Percentiles rank a stretch among this genome's conserved stretches.
These are phyloP conservation scores for Juncus effusus DNA, from an alignment of 176 grass and related monocot species.

Conservation along the genomic window DNA sequence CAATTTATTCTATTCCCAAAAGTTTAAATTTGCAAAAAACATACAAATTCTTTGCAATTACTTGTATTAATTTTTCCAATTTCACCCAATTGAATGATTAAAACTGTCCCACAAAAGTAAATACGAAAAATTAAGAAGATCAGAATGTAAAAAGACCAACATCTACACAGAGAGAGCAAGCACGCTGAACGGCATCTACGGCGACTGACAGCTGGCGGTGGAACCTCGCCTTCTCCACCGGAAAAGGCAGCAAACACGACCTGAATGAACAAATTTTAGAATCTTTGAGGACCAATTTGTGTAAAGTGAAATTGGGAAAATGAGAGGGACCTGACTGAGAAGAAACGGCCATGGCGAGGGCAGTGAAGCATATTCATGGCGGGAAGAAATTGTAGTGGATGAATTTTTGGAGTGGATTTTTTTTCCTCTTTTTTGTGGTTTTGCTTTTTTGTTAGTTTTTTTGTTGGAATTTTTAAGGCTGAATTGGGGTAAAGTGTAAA, in stretches of 20 bases:
- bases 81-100: neutral
- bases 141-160: constrained; percentile 35
- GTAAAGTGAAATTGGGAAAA: neutral
- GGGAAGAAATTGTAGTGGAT: neutral
- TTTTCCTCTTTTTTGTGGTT: neutral
- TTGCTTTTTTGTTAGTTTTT: constrained; percentile 3
- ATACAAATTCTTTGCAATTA: constrained; percentile 9
- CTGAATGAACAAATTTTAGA: constrained; percentile 3
- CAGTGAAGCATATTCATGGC: constrained; percentile 33
- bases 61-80: neutral
- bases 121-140: neutral
- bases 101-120: neutral
- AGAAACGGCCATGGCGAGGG: neutral
- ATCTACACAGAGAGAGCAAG: constrained; percentile 75
- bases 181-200: constrained; percentile 52
- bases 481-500: no score
- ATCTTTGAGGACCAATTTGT: neutral
- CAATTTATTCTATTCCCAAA: neutral
- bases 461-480: no score
- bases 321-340: neutral
- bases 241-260: constrained; percentile 54
- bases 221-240: constrained; percentile 37
- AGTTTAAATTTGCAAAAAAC: neutral
- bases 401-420: neutral
- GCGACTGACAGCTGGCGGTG: constrained; percentile 59